phyloP scores from a whole-genome alignment of 108 stramenopile genomes.

The Skeletonema grethae region DNA sequence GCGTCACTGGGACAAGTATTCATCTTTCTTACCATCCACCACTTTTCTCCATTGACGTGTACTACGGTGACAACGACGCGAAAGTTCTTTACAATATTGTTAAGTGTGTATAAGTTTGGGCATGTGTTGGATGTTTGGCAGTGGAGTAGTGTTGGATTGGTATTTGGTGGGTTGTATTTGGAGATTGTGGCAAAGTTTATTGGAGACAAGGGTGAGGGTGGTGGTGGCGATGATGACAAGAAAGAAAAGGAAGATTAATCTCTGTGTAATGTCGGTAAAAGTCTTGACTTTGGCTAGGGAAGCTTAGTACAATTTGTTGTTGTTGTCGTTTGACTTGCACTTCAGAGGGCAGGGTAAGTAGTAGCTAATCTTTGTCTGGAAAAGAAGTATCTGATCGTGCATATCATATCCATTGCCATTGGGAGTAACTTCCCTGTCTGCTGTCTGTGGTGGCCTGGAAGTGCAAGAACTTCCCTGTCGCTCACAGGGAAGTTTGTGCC shows the following conservation, averaged over 20 bases:
- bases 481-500: too few relatives aligned
- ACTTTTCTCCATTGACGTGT: slow-evolving; percentile 84
- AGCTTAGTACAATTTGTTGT: too few relatives aligned
- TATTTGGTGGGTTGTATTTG: slow-evolving; percentile 84
- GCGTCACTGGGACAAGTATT: slow-evolving; percentile 94
- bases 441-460: too few relatives aligned
- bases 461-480: too few relatives aligned
- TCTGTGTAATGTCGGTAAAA: too few relatives aligned
- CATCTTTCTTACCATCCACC: slow-evolving; percentile 92
- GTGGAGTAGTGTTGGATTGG: slow-evolving; percentile 79
- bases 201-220: slow-evolving; percentile 7
- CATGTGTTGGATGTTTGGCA: slow-evolving; percentile 78
- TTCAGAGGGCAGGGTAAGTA: too few relatives aligned
- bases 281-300: too few relatives aligned
- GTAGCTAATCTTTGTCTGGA: too few relatives aligned
- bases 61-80: slow-evolving; percentile 97
- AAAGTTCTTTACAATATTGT: slow-evolving; percentile 94
- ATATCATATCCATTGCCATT: too few relatives aligned
- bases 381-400: too few relatives aligned
- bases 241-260: not conserved
- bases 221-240: not conserved
- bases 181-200: slow-evolving; percentile 61
- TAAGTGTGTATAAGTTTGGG: slow-evolving; percentile 89
- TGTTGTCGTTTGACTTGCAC: too few relatives aligned
- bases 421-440: too few relatives aligned